Percentiles rank a stretch among this genome's conserved stretches.
phyloP scores from a whole-genome alignment of 192 early-diverging fungal species.

The Jimgerdemannia flammicorona region DNA sequence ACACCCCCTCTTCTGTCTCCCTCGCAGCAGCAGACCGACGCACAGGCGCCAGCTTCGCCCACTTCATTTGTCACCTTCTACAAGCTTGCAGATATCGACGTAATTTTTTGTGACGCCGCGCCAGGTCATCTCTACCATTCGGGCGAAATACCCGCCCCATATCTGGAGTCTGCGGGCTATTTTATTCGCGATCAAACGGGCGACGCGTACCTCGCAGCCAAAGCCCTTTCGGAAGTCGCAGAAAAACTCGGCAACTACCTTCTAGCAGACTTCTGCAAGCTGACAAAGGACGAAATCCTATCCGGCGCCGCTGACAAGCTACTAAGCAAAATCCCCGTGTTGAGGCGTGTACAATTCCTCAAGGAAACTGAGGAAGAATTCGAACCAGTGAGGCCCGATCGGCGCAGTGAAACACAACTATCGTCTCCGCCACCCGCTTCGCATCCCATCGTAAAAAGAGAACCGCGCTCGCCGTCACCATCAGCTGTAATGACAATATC shows the following conservation, averaged over 20 bases:
- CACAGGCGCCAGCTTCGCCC: background rate
- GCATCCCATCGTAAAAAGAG: background rate
- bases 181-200: constrained; percentile 19
- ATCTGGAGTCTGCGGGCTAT: constrained; percentile 13
- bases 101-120: constrained; percentile 15
- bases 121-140: constrained; percentile 8
- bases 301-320: constrained; percentile 18
- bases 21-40: constrained; percentile 1
- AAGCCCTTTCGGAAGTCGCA: constrained; percentile 21
- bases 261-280: constrained; percentile 29
- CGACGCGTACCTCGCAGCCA: constrained; percentile 25
- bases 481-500: background rate
- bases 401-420: background rate
- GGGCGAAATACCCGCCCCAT: constrained; percentile 13
- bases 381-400: background rate
- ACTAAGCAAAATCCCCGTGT: constrained; percentile 11
- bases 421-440: background rate
- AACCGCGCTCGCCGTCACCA: background rate
- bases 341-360: background rate
- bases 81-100: constrained; percentile 16
- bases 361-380: background rate
- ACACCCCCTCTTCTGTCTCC: background rate
- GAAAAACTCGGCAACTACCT: constrained; percentile 15
- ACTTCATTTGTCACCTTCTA: constrained; percentile 11
- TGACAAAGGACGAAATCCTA: constrained; percentile 14